A percentile compares a stretch with the other conserved stretches of the same genome.
Evolutionary conservation across 2,329 filamentous ascomycete genomes (phyloP).

Genomic region (Scleromitrula shiraiana): DNA sequence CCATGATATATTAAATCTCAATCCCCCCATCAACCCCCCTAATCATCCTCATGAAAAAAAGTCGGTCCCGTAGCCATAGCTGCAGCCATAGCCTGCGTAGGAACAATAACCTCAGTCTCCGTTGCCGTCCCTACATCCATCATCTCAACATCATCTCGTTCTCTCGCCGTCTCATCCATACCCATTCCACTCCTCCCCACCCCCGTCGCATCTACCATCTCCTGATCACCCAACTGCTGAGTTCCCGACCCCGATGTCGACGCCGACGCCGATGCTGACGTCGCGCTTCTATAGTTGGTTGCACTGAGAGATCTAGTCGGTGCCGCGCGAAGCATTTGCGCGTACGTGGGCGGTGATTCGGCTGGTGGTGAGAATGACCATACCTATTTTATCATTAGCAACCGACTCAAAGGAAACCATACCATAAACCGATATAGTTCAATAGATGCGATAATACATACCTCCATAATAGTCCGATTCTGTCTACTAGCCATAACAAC

Average conservation of each 20-base stretch:
- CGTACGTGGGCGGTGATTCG: conserved; percentile 32
- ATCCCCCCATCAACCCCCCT: too few species aligned
- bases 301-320: conserved; percentile 26
- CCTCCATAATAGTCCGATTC: conserved; percentile 94
- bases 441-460: too few species aligned
- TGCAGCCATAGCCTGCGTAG: too few species aligned
- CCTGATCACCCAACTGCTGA: too few species aligned
- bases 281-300: conserved; percentile 25
- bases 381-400: conserved; percentile 49
- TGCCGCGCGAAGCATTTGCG: conserved; percentile 21
- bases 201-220: too few species aligned
- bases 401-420: neutral
- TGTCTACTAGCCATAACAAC: conserved; percentile 86
- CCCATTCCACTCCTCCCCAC: too few species aligned
- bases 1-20: too few species aligned
- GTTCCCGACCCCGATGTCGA: too few species aligned
- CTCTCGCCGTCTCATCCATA: conserved; percentile 9
- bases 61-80: conserved; percentile 23
- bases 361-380: conserved; percentile 92
- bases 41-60: conserved; percentile 28
- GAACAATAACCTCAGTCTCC: too few species aligned
- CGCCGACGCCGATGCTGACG: too few species aligned
- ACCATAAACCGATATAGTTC: too few species aligned
- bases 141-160: conserved; percentile 25
- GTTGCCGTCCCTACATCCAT: conserved; percentile 25